Evolutionary conservation across 305 asterid genomes (phyloP).

Genomic region (Fraxinus angustifolia): DNA sequence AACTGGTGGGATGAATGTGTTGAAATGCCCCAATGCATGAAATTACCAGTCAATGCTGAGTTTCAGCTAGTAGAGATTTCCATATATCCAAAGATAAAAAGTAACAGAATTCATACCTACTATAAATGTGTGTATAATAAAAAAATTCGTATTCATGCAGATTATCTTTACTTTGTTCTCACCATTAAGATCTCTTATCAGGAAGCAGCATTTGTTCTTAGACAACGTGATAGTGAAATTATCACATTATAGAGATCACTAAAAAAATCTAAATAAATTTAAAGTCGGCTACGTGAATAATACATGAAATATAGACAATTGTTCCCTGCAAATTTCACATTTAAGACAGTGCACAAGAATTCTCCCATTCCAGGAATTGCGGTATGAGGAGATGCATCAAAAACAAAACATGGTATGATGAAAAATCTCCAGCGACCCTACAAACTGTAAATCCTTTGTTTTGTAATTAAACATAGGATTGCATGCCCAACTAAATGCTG

Average conservation of each 20-base stretch:
- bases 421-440: neutral
- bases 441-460: neutral
- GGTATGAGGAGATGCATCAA: neutral
- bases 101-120: neutral
- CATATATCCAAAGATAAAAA: neutral
- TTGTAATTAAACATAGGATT: neutral
- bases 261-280: neutral
- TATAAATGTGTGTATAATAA: neutral
- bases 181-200: neutral
- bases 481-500: neutral
- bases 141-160: neutral
- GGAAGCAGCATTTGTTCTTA: neutral
- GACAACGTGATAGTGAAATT: neutral
- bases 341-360: neutral
- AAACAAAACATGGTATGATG: neutral
- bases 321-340: neutral
- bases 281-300: neutral
- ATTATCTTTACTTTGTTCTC: neutral
- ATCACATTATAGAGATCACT: neutral
- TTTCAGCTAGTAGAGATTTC: neutral
- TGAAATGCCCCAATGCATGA: slow-evolving; percentile 56
- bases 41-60: neutral
- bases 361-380: neutral
- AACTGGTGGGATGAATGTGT: slow-evolving; percentile 18
- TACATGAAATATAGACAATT: neutral